A percentile compares a stretch with the other conserved stretches of the same genome.
Conservation (phyloP, 331 rosid genomes). For the Rosa hybrid region DNA sequence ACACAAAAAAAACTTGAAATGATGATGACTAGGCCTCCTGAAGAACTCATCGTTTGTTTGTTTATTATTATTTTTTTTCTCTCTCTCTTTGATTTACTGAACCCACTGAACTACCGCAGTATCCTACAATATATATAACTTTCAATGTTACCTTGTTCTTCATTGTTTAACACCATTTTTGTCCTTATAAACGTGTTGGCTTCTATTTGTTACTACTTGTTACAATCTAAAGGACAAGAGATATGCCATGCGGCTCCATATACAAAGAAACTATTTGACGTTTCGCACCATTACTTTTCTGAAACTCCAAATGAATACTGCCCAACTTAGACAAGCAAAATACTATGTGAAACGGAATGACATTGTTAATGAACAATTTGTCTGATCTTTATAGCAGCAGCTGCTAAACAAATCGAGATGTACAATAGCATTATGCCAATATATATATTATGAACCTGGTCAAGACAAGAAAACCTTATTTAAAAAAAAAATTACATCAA, state of each 20-base stretch:
- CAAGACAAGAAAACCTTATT: too few relatives aligned
- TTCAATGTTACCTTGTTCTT: not conserved
- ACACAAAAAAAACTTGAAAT: conserved; percentile 13
- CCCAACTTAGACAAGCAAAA: not conserved
- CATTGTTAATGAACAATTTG: not conserved
- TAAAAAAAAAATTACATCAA: too few relatives aligned
- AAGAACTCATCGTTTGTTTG: not conserved
- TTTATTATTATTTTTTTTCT: not conserved
- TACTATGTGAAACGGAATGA: too few relatives aligned
- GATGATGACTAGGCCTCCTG: not conserved
- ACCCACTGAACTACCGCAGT: not conserved
- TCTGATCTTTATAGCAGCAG: not conserved
- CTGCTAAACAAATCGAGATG: not conserved
- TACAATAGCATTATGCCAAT: not conserved
- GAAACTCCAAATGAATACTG: not conserved
- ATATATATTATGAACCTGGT: too few relatives aligned
- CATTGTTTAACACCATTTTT: not conserved
- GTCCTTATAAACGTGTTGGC: not conserved
- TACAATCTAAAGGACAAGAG: not conserved
- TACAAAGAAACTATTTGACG: not conserved
- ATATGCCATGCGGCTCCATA: not conserved
- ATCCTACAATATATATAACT: not conserved
- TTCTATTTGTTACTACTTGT: not conserved
- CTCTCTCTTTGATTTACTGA: not conserved
- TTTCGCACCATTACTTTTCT: not conserved